Percentiles rank a stretch among this genome's conserved stretches.
phyloP scores from a whole-genome alignment of 1,284 basidiomycete species.

The Leccinum solheimii region DNA sequence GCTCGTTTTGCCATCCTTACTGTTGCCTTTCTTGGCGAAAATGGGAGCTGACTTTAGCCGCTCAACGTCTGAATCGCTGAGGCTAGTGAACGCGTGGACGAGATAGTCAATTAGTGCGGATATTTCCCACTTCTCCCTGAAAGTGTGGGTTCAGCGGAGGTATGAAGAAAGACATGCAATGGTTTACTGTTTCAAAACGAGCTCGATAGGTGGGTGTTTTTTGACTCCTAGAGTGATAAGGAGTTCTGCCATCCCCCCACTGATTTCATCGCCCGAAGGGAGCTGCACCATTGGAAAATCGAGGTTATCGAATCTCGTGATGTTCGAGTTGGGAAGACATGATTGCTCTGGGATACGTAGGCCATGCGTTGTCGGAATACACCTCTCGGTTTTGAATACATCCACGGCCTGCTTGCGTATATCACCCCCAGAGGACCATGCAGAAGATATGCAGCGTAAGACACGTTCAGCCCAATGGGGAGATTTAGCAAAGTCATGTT shows the following conservation, averaged over 20 bases:
- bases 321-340: conserved; percentile 61
- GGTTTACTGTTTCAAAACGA: too few relatives aligned
- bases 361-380: conserved; percentile 81
- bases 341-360: conserved; percentile 72
- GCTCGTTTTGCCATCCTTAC: conserved; percentile 24
- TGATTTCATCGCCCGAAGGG: conserved; percentile 61
- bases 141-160: background rate
- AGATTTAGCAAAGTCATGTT: conserved; percentile 66
- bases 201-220: conserved; percentile 52
- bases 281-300: conserved; percentile 71
- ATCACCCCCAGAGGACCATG: conserved; percentile 53
- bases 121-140: conserved; percentile 76
- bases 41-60: conserved; percentile 70
- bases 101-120: conserved; percentile 78
- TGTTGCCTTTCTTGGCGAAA: conserved; percentile 45
- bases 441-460: conserved; percentile 63
- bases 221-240: conserved; percentile 77
- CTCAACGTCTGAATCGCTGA: background rate
- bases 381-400: conserved; percentile 62
- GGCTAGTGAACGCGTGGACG: conserved; percentile 59
- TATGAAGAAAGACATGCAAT: background rate
- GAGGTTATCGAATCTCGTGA: conserved; percentile 47
- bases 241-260: conserved; percentile 71
- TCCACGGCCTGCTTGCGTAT: conserved; percentile 42
- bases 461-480: conserved; percentile 80